Evolutionary conservation across 352 stramenopile species (phyloP).

Genomic region (Pythium oligandrum): DNA sequence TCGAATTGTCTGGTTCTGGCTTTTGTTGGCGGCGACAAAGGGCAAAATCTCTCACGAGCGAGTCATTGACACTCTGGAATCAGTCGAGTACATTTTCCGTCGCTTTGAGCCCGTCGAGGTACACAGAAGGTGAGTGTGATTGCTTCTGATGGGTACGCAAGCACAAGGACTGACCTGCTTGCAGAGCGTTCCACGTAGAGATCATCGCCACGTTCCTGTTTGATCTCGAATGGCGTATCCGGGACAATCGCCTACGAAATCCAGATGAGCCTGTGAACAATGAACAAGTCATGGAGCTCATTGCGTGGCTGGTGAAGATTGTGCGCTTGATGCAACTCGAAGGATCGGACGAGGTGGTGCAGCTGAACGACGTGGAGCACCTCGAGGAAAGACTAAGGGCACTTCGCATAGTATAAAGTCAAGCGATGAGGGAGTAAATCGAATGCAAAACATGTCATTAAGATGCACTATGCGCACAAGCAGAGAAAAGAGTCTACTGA

Average conservation of each 20-base stretch:
- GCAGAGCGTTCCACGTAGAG: constrained; percentile 50
- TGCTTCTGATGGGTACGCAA: neutral
- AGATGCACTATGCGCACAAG: too few relatives aligned
- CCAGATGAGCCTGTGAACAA: neutral
- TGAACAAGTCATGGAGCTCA: constrained; percentile 7
- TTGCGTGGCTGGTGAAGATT: constrained; percentile 50
- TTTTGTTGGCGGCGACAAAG: constrained; percentile 21
- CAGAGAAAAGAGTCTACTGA: constrained; percentile 8
- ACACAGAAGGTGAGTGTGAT: neutral
- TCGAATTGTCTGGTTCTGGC: constrained; percentile 57
- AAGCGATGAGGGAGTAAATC: too few relatives aligned
- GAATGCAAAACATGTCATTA: too few relatives aligned
- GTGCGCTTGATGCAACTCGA: constrained; percentile 50
- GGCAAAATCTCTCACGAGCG: neutral
- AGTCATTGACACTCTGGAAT: constrained; percentile 34
- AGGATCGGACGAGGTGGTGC: neutral
- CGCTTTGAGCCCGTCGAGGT: constrained; percentile 33
- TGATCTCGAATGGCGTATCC: constrained; percentile 48
- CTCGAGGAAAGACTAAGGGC: too few relatives aligned
- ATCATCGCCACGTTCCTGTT: constrained; percentile 37
- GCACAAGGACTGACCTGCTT: neutral
- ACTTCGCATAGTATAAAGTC: too few relatives aligned
- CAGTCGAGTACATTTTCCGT: constrained; percentile 55
- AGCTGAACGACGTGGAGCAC: too few relatives aligned
- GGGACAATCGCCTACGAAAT: neutral